These are phyloP conservation scores for Collybia sordida DNA, from an alignment of 768 basidiomycete species.

Conservation along the genomic window DNA sequence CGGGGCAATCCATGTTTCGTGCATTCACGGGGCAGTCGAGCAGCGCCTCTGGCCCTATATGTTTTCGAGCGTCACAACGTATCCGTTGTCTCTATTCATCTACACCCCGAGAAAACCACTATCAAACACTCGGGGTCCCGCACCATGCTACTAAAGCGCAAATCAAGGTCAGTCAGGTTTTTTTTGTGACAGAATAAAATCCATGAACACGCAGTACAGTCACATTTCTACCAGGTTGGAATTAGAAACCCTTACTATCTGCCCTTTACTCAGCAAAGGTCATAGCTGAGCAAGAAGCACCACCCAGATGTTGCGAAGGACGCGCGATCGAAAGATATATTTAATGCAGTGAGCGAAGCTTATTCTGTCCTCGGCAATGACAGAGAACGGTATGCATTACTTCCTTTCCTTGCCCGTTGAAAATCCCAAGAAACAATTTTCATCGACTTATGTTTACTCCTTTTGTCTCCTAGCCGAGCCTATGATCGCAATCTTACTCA, in stretches of 20 bases:
- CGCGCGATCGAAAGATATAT: slow-evolving; percentile 35
- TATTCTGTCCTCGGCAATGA: slow-evolving; percentile 45
- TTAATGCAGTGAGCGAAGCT: slow-evolving; percentile 40
- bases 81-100: no score
- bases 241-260: neutral
- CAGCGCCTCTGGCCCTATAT: no score
- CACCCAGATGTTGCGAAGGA: slow-evolving; percentile 50
- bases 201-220: slow-evolving; percentile 19
- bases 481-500: neutral
- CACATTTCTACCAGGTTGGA: slow-evolving; percentile 40
- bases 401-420: neutral
- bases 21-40: no score
- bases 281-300: slow-evolving; percentile 44
- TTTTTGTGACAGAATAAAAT: no score
- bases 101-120: slow-evolving; percentile 25
- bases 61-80: no score
- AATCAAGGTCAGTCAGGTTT: slow-evolving; percentile 33
- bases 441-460: neutral
- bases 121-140: slow-evolving; percentile 39
- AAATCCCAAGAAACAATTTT: no score
- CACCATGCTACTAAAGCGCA: slow-evolving; percentile 38
- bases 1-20: no score
- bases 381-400: slow-evolving; percentile 34
- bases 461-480: neutral
- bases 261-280: neutral